These are phyloP conservation scores for Ogataea chonburiensis DNA, from an alignment of 805 yeast genomes.

Conservation along the genomic window DNA sequence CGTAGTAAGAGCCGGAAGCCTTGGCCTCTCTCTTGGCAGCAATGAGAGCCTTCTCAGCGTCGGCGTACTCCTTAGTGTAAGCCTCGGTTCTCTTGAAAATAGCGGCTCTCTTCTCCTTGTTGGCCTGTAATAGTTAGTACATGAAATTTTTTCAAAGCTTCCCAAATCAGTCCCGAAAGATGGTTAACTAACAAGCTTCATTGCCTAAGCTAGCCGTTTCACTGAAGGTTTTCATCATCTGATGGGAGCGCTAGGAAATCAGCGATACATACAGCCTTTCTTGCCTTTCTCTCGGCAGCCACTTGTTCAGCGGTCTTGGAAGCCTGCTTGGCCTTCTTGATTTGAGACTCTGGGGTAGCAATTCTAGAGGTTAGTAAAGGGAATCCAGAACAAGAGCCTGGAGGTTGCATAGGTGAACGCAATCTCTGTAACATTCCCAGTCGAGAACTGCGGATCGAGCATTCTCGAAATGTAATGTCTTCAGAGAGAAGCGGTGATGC, in stretches of 20 bases:
- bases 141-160: slow-evolving; percentile 3
- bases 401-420: slow-evolving; percentile 15
- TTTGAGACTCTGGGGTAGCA: slow-evolving; percentile 76
- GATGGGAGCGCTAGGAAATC: slow-evolving; percentile 4
- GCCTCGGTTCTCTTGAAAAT: slow-evolving; percentile 90
- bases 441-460: slow-evolving; percentile 32
- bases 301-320: slow-evolving; percentile 74
- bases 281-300: slow-evolving; percentile 75
- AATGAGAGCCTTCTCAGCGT: slow-evolving; percentile 84
- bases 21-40: slow-evolving; percentile 91
- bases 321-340: slow-evolving; percentile 78
- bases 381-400: slow-evolving; percentile 11
- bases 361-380: slow-evolving; percentile 37
- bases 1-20: slow-evolving; percentile 92
- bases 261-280: slow-evolving; percentile 78
- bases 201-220: slow-evolving; percentile 68
- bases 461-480: slow-evolving; percentile 29
- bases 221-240: slow-evolving; percentile 47
- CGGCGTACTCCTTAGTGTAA: slow-evolving; percentile 92
- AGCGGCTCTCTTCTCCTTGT: slow-evolving; percentile 47
- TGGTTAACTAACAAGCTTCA: slow-evolving; percentile 77
- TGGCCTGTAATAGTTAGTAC: slow-evolving; percentile 38
- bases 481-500: slow-evolving; percentile 9
- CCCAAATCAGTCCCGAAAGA: slow-evolving; percentile 76
- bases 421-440: slow-evolving; percentile 17